Evolutionary conservation across 768 basidiomycete species (phyloP).

Genomic region (Leccinellum luteum): DNA sequence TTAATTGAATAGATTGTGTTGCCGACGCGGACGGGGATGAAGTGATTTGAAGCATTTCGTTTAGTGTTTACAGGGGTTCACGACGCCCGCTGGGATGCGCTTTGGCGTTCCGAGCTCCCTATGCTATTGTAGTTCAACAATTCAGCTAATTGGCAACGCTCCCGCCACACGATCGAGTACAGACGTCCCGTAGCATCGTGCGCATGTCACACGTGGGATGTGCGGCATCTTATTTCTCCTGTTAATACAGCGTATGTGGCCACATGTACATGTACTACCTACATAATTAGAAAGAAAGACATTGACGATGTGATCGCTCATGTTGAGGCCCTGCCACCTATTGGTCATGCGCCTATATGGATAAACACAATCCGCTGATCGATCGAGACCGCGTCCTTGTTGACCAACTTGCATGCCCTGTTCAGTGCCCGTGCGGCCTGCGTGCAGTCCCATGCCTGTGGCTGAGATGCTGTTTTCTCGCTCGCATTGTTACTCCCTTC

Average conservation of each 20-base stretch:
- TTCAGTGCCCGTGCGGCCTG: slow-evolving; percentile 20
- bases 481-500: background rate
- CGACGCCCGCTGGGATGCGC: background rate
- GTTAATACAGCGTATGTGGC: no score
- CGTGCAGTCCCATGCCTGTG: slow-evolving; percentile 8
- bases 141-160: no score
- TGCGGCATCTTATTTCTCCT: no score
- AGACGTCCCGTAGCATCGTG: no score
- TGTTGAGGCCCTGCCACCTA: no score
- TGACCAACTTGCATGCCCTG: slow-evolving; percentile 19
- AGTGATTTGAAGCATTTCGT: background rate
- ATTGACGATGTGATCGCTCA: no score
- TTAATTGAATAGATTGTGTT: background rate
- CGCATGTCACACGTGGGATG: no score
- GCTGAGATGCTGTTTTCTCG: background rate
- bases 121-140: background rate
- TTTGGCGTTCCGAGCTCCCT: background rate
- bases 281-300: no score
- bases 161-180: no score
- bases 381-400: slow-evolving; percentile 19
- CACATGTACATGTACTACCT: no score
- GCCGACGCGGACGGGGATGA: background rate
- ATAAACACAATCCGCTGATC: slow-evolving; percentile 29
- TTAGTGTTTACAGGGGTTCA: background rate
- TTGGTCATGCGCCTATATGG: slow-evolving; percentile 24